A percentile compares a stretch with the other conserved stretches of the same genome.
These are phyloP conservation scores for Parastagonospora nodorum DNA, from an alignment of 2,329 filamentous ascomycete species.

Conservation along the genomic window DNA sequence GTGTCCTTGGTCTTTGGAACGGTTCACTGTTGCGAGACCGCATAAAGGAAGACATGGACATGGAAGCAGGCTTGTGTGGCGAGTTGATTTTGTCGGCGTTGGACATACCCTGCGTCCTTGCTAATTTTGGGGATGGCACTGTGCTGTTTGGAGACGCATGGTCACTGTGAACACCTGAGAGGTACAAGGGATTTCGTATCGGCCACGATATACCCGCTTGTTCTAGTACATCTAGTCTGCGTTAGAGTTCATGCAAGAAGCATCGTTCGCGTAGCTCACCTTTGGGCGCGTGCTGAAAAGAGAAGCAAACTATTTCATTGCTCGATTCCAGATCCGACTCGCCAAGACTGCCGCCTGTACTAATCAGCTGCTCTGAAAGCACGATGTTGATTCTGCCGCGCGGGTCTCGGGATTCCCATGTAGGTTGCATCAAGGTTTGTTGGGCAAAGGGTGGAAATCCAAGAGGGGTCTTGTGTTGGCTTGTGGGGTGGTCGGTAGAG, in stretches of 20 bases:
- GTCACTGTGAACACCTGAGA: slow-evolving; percentile 14
- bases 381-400: slow-evolving; percentile 77
- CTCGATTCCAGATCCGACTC: slow-evolving; percentile 62
- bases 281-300: slow-evolving; percentile 82
- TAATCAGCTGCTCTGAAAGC: slow-evolving; percentile 71
- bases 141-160: slow-evolving; percentile 1
- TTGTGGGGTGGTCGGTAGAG: slow-evolving; percentile 53
- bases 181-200: slow-evolving; percentile 49
- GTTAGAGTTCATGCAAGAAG: not conserved
- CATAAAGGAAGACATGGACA: slow-evolving; percentile 2
- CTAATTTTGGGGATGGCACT: not conserved
- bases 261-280: slow-evolving; percentile 55
- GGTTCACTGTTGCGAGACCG: slow-evolving; percentile 21
- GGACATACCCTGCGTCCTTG: not conserved
- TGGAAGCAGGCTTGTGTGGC: slow-evolving; percentile 11
- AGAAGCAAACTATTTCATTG: slow-evolving; percentile 76
- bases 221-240: slow-evolving; percentile 70
- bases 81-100: slow-evolving; percentile 13
- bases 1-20: slow-evolving; percentile 19
- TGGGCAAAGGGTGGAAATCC: slow-evolving; percentile 74
- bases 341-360: slow-evolving; percentile 22
- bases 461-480: slow-evolving; percentile 60
- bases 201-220: slow-evolving; percentile 79
- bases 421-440: slow-evolving; percentile 69
- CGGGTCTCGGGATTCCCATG: slow-evolving; percentile 74